phyloP scores from a whole-genome alignment of 225 moss, liverwort and hornwort species.

The Anthoceros angustus region DNA sequence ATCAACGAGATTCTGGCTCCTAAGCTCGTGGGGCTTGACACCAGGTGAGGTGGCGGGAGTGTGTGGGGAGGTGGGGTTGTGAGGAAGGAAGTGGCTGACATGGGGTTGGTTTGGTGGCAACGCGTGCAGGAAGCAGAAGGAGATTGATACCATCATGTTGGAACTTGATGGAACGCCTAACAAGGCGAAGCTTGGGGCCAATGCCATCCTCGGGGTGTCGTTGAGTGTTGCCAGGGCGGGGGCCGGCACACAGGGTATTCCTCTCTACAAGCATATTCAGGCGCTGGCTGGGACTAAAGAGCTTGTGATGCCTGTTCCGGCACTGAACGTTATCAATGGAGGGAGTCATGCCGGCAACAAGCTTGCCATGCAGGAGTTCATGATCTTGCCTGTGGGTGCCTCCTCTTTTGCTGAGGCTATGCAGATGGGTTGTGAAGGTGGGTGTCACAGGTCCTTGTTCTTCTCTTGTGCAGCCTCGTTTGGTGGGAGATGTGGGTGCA shows the following conservation, averaged over 20 bases:
- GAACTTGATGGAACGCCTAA: constrained; percentile 43
- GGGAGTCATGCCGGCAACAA: constrained; percentile 49
- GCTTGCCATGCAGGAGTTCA: constrained; percentile 48
- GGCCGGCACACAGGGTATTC: constrained; percentile 32
- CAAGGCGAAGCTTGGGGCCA: constrained; percentile 37
- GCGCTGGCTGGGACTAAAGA: constrained; percentile 37
- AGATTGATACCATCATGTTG: constrained; percentile 26
- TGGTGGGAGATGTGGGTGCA: neutral
- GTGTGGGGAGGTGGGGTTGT: too few species aligned
- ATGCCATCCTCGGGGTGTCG: constrained; percentile 42
- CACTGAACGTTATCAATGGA: constrained; percentile 42
- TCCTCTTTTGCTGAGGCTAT: constrained; percentile 44
- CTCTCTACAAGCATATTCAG: constrained; percentile 35
- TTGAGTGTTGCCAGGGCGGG: constrained; percentile 34
- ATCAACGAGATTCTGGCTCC: constrained; percentile 30
- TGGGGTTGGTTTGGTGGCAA: too few species aligned
- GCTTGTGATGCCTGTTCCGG: constrained; percentile 38
- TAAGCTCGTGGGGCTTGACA: constrained; percentile 32
- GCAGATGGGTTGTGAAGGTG: constrained; percentile 97
- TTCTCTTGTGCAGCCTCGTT: too few species aligned
- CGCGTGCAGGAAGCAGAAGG: constrained; percentile 23
- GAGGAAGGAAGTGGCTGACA: neutral
- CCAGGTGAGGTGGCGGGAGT: constrained; percentile 9
- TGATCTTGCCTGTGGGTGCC: constrained; percentile 41
- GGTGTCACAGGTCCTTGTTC: neutral